phyloP scores from a whole-genome alignment of 352 stramenopile genomes.

The Phytophthora cactorum region DNA sequence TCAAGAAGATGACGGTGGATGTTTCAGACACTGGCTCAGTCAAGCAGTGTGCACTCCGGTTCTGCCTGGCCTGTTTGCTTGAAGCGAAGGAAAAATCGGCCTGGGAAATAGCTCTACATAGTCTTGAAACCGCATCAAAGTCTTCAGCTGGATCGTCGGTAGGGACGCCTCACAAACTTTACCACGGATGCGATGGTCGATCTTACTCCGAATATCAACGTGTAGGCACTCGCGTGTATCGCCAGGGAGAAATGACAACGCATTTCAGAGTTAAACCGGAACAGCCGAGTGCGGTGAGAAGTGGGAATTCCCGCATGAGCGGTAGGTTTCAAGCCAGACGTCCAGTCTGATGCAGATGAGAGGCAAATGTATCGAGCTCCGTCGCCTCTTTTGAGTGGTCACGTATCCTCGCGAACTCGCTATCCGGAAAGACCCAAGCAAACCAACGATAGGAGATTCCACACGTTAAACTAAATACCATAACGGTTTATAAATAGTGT shows the following conservation, averaged over 20 bases:
- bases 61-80: slow-evolving; percentile 56
- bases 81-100: slow-evolving; percentile 52
- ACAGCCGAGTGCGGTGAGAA: background rate
- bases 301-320: slow-evolving; percentile 12
- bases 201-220: slow-evolving; percentile 30
- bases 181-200: background rate
- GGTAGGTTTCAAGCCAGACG: slow-evolving; percentile 1
- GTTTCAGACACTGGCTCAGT: slow-evolving; percentile 36
- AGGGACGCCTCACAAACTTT: slow-evolving; percentile 1
- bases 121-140: background rate
- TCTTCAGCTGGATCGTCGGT: background rate
- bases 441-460: background rate
- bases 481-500: too few species aligned
- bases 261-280: background rate
- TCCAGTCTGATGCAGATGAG: background rate
- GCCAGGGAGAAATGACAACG: background rate
- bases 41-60: slow-evolving; percentile 46
- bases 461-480: background rate
- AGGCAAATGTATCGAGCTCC: background rate
- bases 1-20: slow-evolving; percentile 69
- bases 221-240: background rate
- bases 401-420: background rate
- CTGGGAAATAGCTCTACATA: slow-evolving; percentile 45
- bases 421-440: slow-evolving; percentile 6
- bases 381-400: background rate